phyloP scores from a whole-genome alignment of 345 rosid genomes.

The Eucalyptus victrix region DNA sequence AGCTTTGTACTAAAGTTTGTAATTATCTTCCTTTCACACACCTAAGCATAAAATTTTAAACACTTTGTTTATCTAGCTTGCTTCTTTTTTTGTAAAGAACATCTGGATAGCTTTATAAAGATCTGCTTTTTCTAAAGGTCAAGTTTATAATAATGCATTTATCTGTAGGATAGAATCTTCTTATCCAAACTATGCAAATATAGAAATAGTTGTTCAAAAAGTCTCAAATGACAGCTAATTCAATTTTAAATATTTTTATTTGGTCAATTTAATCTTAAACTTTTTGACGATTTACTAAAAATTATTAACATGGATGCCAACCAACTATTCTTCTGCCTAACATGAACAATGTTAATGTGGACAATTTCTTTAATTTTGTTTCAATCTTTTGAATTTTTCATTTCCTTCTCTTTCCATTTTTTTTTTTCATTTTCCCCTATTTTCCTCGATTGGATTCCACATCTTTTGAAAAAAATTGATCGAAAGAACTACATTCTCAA shows the following conservation, averaged over 20 bases:
- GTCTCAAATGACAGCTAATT: background rate
- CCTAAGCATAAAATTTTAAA: background rate
- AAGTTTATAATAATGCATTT: background rate
- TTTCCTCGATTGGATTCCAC: no score
- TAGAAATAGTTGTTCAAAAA: background rate
- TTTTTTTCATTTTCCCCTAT: no score
- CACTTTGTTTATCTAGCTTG: background rate
- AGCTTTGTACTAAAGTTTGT: background rate
- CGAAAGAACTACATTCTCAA: no score
- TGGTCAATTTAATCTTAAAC: accelerated
- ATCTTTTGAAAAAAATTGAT: no score
- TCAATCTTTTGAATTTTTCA: background rate
- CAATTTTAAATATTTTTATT: no score
- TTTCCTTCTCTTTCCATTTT: background rate
- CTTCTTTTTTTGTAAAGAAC: background rate
- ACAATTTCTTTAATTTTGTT: no score
- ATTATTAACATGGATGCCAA: no score
- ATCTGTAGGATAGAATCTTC: background rate
- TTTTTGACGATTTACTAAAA: no score
- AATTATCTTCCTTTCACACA: background rate
- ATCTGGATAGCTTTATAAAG: background rate
- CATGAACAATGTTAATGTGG: no score
- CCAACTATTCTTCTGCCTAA: accelerated
- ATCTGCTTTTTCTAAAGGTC: background rate
- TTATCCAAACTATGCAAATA: background rate